Base-by-base conservation (phyloP, 768 basidiomycete species). In the Lentinula aciculospora region DNA sequence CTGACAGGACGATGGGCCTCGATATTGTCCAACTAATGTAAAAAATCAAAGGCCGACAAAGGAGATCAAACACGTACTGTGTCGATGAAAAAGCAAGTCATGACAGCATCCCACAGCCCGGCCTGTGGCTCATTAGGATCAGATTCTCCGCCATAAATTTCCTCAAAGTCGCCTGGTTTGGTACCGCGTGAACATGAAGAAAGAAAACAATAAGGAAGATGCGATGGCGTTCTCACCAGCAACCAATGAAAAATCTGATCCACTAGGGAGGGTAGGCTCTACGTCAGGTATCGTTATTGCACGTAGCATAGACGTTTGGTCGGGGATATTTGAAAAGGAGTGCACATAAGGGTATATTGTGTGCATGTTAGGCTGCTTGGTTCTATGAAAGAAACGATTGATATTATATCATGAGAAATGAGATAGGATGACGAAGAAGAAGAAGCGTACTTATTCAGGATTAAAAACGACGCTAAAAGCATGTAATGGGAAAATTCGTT, bases 71-170 rank as follows among this genome's bases (percentile, higher is more conserved):
- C 51, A 65, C 81, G 60, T 63, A 93, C 94, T 3, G 94, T 97
- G 66, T 99, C 95, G 50, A 98, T 87, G 76, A 98, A 98, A 79
- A 98, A 98, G 68, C 94, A 98, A 1, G 94, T 98, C 62, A 97
- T 70, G 6, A 98, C 80, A 0, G 89, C 90, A 62, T 96, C 85
- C 93, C 93, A 98, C 63, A 82, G 70, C 12, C 88, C 92, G 2
- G 81, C 74, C 51, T 93, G 90, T 3, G 86, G 83, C 60, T 88
- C 85, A 29, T 76, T 72, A 10, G 79, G 75, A 29, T 79, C 72
- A 40, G 74, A 71, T 9, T 81, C 76, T 15, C 72, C 72, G 0
- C 90, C 91, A 66, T 96, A 98, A 17, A 96, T 85, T 64, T 95
- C 94, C 65, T 94, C 91, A 65, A 96, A 97, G 65, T 98, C 94